A percentile compares a stretch with the other conserved stretches of the same genome.
phyloP scores from a whole-genome alignment of 2,329 filamentous ascomycete species.

The Herpomyces periplanetae region DNA sequence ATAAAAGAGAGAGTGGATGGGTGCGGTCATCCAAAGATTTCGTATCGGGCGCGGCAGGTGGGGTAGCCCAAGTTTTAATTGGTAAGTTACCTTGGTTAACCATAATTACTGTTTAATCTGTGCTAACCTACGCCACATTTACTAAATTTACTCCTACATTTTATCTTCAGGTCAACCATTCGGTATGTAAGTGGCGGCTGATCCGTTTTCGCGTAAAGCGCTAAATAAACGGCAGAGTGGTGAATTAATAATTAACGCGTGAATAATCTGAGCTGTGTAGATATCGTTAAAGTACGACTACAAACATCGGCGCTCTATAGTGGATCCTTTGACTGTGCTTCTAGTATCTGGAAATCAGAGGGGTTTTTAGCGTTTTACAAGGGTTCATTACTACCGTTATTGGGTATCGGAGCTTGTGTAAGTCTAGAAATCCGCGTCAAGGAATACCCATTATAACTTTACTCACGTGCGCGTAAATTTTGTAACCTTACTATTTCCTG shows the following conservation, averaged over 20 bases:
- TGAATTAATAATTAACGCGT: constrained; percentile 12
- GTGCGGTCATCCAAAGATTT: constrained; percentile 39
- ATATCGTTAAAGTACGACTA: constrained; percentile 88
- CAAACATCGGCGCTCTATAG: constrained; percentile 56
- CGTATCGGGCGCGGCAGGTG: constrained; percentile 56
- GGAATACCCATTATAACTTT: too few species aligned
- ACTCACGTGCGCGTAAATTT: too few species aligned
- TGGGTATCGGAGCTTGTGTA: constrained; percentile 85
- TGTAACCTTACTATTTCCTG: too few species aligned
- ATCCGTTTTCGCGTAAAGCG: constrained; percentile 3
- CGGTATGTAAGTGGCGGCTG: constrained; percentile 10
- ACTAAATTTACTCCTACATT: too few species aligned
- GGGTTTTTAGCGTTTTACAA: constrained; percentile 87
- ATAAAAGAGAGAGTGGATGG: too few species aligned
- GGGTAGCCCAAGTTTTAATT: constrained; percentile 66
- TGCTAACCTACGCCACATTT: too few species aligned
- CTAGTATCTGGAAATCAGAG: constrained; percentile 50
- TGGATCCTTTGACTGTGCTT: constrained; percentile 37
- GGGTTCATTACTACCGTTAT: constrained; percentile 62
- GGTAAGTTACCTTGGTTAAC: too few species aligned
- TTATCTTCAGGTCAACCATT: constrained; percentile 18
- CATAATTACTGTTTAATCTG: too few species aligned
- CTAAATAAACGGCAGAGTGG: constrained; percentile 13
- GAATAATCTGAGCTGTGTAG: constrained; percentile 8
- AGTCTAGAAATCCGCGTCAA: constrained; percentile 4